Base-by-base conservation (phyloP, 495 filamentous ascomycete genomes). In the Xylaria telfairii region DNA sequence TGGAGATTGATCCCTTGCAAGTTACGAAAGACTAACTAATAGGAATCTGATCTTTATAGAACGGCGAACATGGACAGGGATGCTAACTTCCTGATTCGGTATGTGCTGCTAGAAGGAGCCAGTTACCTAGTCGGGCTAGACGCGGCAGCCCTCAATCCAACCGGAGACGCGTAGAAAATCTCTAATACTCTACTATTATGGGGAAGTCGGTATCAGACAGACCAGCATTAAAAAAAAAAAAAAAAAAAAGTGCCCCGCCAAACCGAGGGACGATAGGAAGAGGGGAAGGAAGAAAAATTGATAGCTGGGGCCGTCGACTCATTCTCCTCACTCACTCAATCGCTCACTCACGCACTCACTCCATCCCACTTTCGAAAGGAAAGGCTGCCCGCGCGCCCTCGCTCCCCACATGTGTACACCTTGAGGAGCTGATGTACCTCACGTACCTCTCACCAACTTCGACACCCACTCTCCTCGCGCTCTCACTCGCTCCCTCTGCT, bases 51-150 rank as follows among this genome's bases (percentile, higher is more conserved):
- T 66, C 62, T 65, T 24, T 42, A 46, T 15, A 42, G 32, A 59
- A 32, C 37, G 51, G 51, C 1, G 65, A 49, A 37, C 65, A 60
- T 60, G 66, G 54, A 47, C 67, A 51, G 26, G 67, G 54, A 46
- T 61, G 67, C 56, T 61, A 69, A 62, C 67, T 69, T 69, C 67
- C 67, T 69, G 56, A 69, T 67, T 57, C 26, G 65, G 49, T 39
- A 61, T 62, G 63, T 54, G 17, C 39, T 37, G 42, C 66, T 68
- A 68, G 41, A 26, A 46, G 24, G 12, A 34, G 21, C 15, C 4
- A 57, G 12, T 28, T 57, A 44, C 65, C 28, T n/a, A 32, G 8
- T 57, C 37, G 10, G 51, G 65, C 53, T 67, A 67, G 51, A 44
- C 6, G 21, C n/a, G 4, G 15, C 21, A 21, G 24, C 13, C 37